Conservation (phyloP, 805 yeast genomes). For the Suhomyces sp. region DNA sequence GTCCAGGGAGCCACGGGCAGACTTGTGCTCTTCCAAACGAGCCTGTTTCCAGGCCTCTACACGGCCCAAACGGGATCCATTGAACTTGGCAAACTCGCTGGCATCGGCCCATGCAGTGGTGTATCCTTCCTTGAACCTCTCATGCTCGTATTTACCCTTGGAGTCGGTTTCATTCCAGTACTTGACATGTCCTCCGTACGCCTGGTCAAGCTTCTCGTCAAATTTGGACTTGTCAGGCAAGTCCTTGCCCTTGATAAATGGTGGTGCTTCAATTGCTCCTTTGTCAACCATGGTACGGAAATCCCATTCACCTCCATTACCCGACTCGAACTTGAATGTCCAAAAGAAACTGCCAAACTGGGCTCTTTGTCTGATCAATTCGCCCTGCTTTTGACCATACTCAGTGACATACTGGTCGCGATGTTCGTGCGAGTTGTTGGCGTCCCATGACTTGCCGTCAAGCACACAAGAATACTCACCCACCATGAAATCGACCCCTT, state of each 20-base stretch:
- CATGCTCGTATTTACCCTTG: constrained; percentile 68
- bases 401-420: constrained; percentile 56
- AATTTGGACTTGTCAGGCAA: constrained; percentile 43
- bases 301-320: constrained; percentile 98
- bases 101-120: constrained; percentile 73
- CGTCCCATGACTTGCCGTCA: constrained; percentile 73
- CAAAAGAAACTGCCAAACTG: constrained; percentile 80
- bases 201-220: constrained; percentile 36
- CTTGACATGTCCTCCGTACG: constrained; percentile 46
- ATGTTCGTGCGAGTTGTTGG: constrained; percentile 34
- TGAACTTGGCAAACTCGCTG: constrained; percentile 60
- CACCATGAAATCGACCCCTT: constrained; percentile 65
- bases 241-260: constrained; percentile 18
- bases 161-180: constrained; percentile 68
- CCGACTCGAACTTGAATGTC: constrained; percentile 84
- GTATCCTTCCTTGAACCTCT: constrained; percentile 79
- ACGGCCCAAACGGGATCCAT: constrained; percentile 75
- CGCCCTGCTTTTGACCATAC: constrained; percentile 59
- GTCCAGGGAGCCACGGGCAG: constrained; percentile 51
- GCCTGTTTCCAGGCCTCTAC: constrained; percentile 62
- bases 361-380: constrained; percentile 51
- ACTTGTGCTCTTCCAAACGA: constrained; percentile 60
- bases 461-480: constrained; percentile 92
- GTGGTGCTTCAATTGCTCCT: constrained; percentile 44
- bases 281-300: constrained; percentile 69